Percentiles rank a stretch among this genome's conserved stretches.
Conservation (phyloP, 306 rosid species). For the Mucuna pruriens region DNA sequence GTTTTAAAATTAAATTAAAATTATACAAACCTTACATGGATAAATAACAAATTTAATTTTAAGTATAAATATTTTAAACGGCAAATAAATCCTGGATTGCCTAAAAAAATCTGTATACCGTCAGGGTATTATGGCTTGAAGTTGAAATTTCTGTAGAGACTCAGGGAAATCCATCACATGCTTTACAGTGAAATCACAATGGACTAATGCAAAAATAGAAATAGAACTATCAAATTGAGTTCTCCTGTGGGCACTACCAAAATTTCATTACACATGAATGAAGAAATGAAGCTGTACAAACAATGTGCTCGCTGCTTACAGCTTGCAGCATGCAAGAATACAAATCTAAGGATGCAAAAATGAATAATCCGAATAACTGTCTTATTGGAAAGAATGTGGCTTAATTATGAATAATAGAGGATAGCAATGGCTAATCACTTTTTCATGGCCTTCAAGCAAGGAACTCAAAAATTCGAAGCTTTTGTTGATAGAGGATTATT, state of each 20-base stretch:
- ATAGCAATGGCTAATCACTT: conserved; percentile 46
- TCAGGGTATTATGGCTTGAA: not conserved
- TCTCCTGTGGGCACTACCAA: conserved; percentile 64
- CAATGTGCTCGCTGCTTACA: conserved; percentile 57
- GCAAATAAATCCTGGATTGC: too few relatives aligned
- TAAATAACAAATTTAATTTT: not conserved
- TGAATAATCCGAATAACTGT: conserved; percentile 55
- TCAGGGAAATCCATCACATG: conserved; percentile 46
- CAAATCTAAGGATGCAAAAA: conserved; percentile 54
- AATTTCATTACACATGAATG: conserved; percentile 93
- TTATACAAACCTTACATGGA: not conserved
- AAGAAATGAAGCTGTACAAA: conserved; percentile 92
- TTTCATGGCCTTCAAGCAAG: conserved; percentile 36
- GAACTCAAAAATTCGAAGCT: conserved; percentile 34
- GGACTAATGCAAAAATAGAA: conserved; percentile 30
- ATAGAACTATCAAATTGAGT: conserved; percentile 41
- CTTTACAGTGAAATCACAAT: conserved; percentile 42
- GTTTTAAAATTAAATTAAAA: too few relatives aligned
- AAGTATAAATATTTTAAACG: too few relatives aligned
- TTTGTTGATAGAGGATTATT: conserved; percentile 29
- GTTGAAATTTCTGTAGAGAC: conserved; percentile 31
- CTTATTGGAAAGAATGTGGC: conserved; percentile 75
- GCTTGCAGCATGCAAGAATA: conserved; percentile 62
- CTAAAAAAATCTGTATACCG: not conserved
- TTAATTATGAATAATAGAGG: conserved; percentile 25